Conservation (phyloP, 148 eudicot species). For the Silene latifolia region DNA sequence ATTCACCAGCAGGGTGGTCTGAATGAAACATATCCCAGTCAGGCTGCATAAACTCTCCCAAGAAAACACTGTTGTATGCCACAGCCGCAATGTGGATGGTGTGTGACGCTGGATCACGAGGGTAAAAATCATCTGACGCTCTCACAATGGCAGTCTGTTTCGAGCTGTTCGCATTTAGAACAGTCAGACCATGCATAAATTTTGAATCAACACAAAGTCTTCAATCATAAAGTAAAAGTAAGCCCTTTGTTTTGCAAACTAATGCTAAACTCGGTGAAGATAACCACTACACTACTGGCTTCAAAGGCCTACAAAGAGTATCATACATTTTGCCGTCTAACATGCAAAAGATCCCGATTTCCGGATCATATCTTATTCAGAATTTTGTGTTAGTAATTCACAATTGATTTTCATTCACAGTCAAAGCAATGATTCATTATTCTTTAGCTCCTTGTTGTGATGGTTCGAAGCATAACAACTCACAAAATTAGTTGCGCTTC, state of each 20-base stretch:
- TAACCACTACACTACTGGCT: background rate
- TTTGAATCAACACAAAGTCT: background rate
- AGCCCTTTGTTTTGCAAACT: conserved; percentile 4
- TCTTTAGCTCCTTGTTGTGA: no score
- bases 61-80: conserved; percentile 81
- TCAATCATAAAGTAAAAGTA: background rate
- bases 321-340: background rate
- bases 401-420: no score
- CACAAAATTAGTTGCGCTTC: no score
- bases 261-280: background rate
- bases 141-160: conserved; percentile 81
- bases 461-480: no score
- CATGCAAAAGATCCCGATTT: no score
- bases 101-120: conserved; percentile 76
- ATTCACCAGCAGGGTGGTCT: conserved; percentile 78
- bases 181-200: background rate
- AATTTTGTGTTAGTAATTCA: no score
- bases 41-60: conserved; percentile 88
- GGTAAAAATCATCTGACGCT: conserved; percentile 92
- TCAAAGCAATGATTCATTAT: no score
- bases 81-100: conserved; percentile 88
- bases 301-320: background rate
- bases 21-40: conserved; percentile 99
- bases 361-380: no score
- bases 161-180: conserved; percentile 41